Percentiles rank a stretch among this genome's conserved stretches.
Conservation (phyloP, 352 stramenopile genomes). For the Aphanomyces astaci region DNA sequence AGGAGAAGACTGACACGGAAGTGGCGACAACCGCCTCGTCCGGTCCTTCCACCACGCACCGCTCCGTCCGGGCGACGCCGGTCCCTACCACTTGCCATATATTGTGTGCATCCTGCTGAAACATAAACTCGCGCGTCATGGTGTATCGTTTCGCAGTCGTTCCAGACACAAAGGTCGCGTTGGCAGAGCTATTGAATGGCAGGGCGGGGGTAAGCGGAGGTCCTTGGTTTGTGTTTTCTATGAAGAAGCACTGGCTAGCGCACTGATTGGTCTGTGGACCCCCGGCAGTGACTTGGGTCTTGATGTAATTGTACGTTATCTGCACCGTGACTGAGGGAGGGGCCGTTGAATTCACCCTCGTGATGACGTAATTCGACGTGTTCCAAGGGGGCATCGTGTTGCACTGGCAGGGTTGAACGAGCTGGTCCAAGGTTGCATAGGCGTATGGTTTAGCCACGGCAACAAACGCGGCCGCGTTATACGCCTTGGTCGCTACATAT, state of each 20-base stretch:
- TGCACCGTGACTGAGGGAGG: too few relatives aligned
- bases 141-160: not conserved
- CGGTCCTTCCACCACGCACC: conserved; percentile 1
- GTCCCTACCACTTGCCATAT: not conserved
- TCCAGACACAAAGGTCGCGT: not conserved
- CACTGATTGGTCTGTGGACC: too few relatives aligned
- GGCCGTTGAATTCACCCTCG: not conserved
- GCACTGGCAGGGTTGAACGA: not conserved
- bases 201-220: too few relatives aligned
- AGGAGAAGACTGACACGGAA: not conserved
- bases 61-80: not conserved
- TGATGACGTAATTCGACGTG: not conserved
- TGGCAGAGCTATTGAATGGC: too few relatives aligned
- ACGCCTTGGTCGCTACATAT: not conserved
- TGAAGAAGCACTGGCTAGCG: too few relatives aligned
- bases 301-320: too few relatives aligned
- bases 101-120: not conserved
- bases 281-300: too few relatives aligned
- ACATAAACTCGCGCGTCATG: conserved; percentile 6
- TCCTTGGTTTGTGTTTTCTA: too few relatives aligned
- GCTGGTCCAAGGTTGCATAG: conserved; percentile 1
- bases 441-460: not conserved
- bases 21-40: not conserved
- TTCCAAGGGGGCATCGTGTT: conserved; percentile 1
- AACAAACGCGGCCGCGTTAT: not conserved